Conservation (phyloP, 495 filamentous ascomycete genomes). For the Daldinia vernicosa region DNA sequence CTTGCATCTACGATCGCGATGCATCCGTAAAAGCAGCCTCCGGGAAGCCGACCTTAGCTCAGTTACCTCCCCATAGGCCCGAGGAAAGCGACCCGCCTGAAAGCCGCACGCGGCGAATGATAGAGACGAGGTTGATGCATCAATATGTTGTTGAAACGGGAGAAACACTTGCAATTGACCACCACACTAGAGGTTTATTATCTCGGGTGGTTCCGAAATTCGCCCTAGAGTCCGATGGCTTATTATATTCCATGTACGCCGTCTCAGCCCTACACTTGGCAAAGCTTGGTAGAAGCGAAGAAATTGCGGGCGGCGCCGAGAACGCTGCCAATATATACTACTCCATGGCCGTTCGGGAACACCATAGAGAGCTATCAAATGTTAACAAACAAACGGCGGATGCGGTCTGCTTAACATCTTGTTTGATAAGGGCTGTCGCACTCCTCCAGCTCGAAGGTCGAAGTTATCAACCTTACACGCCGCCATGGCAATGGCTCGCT, state of each 20-base stretch:
- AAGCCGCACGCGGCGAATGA: slow-evolving; percentile 44
- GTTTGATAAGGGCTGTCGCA: slow-evolving; percentile 41
- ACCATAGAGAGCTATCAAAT: slow-evolving; percentile 46
- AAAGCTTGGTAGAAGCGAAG: slow-evolving; percentile 25
- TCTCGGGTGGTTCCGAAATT: slow-evolving; percentile 38
- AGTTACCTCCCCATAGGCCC: neutral
- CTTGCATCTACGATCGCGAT: slow-evolving; percentile 47
- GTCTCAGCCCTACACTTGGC: slow-evolving; percentile 48
- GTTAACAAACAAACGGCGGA: slow-evolving; percentile 49
- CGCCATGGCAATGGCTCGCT: slow-evolving; percentile 52
- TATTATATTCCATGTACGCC: slow-evolving; percentile 50
- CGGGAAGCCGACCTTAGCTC: slow-evolving; percentile 13
- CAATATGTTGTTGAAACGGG: slow-evolving; percentile 46
- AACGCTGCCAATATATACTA: slow-evolving; percentile 47
- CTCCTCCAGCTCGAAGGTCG: slow-evolving; percentile 47
- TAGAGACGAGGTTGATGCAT: slow-evolving; percentile 50
- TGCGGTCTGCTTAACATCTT: slow-evolving; percentile 47
- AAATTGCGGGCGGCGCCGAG: slow-evolving; percentile 31
- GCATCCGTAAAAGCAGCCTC: slow-evolving; percentile 10
- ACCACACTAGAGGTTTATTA: slow-evolving; percentile 17
- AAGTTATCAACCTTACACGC: slow-evolving; percentile 46
- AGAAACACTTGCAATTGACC: slow-evolving; percentile 26
- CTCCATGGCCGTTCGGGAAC: slow-evolving; percentile 48
- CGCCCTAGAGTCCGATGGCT: slow-evolving; percentile 47
- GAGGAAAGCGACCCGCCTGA: slow-evolving; percentile 42